phyloP scores from a whole-genome alignment of 1,284 basidiomycete genomes.

The Wallemia hederae region DNA sequence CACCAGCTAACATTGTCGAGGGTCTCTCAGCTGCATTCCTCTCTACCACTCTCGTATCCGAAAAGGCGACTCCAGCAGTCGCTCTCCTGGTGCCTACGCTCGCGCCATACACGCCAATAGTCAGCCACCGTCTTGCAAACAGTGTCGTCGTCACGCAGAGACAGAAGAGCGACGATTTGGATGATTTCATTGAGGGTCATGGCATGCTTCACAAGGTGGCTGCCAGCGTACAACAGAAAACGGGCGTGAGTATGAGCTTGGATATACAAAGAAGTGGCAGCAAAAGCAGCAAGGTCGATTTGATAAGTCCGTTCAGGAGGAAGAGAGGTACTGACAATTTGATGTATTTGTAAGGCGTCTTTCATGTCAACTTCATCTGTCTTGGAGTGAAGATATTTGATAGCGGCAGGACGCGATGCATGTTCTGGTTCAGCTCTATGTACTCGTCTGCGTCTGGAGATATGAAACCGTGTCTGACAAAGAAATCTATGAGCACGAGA shows the following conservation, averaged over 20 bases:
- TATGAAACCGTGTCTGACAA: conserved; percentile 43
- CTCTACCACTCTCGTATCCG: neutral
- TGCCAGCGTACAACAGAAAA: neutral
- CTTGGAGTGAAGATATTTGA: neutral
- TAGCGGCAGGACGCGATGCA: conserved; percentile 24
- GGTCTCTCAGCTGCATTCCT: neutral
- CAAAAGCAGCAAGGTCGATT: neutral
- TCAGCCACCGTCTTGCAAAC: neutral
- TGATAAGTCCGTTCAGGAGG: neutral
- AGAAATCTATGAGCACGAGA: conserved; percentile 49
- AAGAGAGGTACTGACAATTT: neutral
- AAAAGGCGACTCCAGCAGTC: neutral
- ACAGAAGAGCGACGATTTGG: neutral
- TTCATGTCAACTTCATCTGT: neutral
- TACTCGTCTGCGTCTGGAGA: conserved; percentile 49
- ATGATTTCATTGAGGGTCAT: neutral
- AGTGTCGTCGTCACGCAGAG: neutral
- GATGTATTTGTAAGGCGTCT: neutral
- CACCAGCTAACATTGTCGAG: neutral
- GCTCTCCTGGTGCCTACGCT: neutral
- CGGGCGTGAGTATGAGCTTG: neutral
- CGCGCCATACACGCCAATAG: neutral
- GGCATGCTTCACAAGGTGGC: neutral
- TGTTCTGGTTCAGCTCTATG: conserved; percentile 35
- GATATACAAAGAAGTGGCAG: too few species aligned